Evolutionary conservation across 441 rosid genomes (phyloP).

Genomic region (Syzygium syzygioides): DNA sequence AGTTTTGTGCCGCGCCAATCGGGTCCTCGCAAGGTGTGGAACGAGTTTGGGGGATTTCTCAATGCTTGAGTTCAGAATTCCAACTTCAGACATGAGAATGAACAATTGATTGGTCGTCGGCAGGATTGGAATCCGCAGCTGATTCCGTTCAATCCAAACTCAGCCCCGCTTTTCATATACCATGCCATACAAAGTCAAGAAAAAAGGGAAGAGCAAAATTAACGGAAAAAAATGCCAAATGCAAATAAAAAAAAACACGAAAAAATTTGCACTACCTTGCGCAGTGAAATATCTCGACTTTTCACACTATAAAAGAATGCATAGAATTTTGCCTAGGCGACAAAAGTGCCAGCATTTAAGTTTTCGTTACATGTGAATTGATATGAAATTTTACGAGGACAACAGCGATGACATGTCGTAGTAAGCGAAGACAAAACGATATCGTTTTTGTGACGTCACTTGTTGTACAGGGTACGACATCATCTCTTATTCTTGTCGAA

Average conservation of each 20-base stretch:
- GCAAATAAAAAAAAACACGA: background rate
- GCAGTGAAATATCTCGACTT: background rate
- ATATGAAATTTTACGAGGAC: background rate
- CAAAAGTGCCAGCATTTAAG: background rate
- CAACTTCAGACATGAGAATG: background rate
- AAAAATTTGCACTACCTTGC: background rate
- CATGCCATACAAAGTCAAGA: background rate
- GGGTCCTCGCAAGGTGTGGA: background rate
- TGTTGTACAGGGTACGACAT: no score
- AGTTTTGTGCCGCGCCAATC: background rate
- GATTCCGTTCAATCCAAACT: background rate
- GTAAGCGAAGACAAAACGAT: background rate
- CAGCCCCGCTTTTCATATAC: background rate
- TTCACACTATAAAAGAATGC: background rate
- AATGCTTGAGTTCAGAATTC: background rate
- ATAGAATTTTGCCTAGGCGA: background rate
- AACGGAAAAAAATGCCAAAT: background rate
- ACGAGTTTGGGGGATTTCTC: background rate
- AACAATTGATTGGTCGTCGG: background rate
- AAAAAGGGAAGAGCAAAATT: background rate
- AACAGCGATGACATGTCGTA: background rate
- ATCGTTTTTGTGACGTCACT: no score
- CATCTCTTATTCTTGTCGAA: fast-evolving
- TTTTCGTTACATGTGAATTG: background rate
- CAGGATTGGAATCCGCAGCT: background rate